Conservation (phyloP, 2,329 filamentous ascomycete genomes). For the Colletotrichum sp. region DNA sequence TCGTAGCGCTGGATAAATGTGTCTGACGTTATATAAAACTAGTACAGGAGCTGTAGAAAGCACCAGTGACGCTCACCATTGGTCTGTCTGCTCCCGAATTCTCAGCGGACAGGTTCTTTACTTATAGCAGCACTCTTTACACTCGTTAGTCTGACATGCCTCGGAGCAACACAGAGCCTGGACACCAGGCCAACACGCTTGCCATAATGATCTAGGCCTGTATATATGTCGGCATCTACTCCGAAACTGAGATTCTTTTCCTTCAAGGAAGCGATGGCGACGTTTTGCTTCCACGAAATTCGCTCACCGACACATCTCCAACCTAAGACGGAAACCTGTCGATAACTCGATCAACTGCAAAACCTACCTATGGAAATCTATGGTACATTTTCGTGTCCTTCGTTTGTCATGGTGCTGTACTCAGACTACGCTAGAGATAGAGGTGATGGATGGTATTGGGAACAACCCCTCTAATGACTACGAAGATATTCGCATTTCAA, state of each 20-base stretch:
- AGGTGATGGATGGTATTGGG: no score
- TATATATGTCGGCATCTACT: rapidly evolving
- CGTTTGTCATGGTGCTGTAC: background rate
- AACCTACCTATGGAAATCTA: no score
- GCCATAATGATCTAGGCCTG: background rate
- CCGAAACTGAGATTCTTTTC: background rate
- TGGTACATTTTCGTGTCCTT: no score
- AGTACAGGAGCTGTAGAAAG: no score
- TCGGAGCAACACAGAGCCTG: background rate
- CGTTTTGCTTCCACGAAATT: background rate
- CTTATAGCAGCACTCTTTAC: background rate
- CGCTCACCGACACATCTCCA: background rate
- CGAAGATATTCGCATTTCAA: no score
- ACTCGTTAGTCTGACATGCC: background rate
- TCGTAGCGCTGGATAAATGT: background rate
- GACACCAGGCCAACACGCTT: background rate
- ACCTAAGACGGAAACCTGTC: rapidly evolving
- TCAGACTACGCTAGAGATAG: background rate
- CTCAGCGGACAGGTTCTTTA: background rate
- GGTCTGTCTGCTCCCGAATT: background rate
- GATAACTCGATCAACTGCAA: background rate
- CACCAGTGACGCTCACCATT: no score
- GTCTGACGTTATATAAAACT: background rate
- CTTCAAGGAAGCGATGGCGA: background rate
- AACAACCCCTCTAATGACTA: rapidly evolving